Evolutionary conservation across 1,139 yeast genomes (phyloP), one percentile per base, ranked within the genome.

Genomic region (Saccharomyces pastorianus): DNA sequence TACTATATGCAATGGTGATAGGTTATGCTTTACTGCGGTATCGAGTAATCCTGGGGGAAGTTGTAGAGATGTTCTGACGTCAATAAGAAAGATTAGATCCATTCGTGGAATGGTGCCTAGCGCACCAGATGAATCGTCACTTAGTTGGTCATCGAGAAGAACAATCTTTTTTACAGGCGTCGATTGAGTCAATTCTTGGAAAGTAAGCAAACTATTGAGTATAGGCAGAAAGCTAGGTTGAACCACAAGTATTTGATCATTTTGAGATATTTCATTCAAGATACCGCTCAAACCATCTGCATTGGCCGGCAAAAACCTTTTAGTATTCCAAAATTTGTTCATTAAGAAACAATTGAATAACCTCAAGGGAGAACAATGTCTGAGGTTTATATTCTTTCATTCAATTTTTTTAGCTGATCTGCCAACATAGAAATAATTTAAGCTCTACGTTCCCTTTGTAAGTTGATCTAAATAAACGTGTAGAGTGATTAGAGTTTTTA

Each of bases 91-190:
- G 2, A 67, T 60, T 7, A 64, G 27, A 14, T 59, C 58, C 53
- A 61, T 53, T 11, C 51, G 50, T 6, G 58, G 55, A 13, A 53
- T 31, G 8, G 57, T 49, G 2, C 49, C 17, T 25, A 57, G 7
- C 2, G 65, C 50, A 34, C 56, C 58, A 2, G 53, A 42, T 11
- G 65, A 44, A 29, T 61, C 62, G 23, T 34, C 44, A 1, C 38
- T 32, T 9, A 60, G 51, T 41, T 64, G 59, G 6, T 62, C 60
- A 53, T 61, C 63, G 6, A 63, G 51, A 4, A 58, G 51, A 2
- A 63, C 54, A 13, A 67, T 61, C 50, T 65, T 62, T 17, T 58
- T 55, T n/a, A 66, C 66, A 2, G 61, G 60, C 1, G 69, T 66
- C 3, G 55, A 49, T 14, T 59, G 56, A 9, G 63, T 65, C 52